Evolutionary conservation across 2,329 filamentous ascomycete species (phyloP), one percentile per base, ranked within the genome.

Genomic region (Trichoderma polysporum): DNA sequence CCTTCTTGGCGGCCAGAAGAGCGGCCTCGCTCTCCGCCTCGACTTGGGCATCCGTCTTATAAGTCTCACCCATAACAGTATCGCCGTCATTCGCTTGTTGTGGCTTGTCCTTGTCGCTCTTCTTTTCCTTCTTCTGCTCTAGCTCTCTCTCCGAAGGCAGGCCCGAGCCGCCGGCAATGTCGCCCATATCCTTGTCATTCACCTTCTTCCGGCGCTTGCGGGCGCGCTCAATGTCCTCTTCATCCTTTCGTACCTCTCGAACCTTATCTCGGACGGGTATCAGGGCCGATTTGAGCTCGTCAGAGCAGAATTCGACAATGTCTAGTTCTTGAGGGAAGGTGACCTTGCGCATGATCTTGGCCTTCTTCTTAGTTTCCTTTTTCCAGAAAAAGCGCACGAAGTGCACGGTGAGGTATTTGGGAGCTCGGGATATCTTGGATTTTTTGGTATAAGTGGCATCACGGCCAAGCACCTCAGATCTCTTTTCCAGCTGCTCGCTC

Each of bases 351-450:
- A 99, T 94, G 73, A 99, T 99, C 85, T 99, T 99, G 71, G 94
- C 94, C 85, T 99, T 99, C 84, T 98, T 98, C 79, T 96, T 91
- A 3, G 92, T 93, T 72, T 97, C 93, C 54, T 91, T 89, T 76
- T 97, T 94, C 95, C 95, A 99, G 83, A 94, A 97, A 82, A 99
- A 99, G 70, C 95, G 92, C 66, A 99, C 92, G 77, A 99, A 97
- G 79, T 99, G 95, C 4, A 99, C 92, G 0, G 95, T 95, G 52
- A 99, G 85, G 77, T 99, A 97, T 79, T 97, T 97, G 19, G 95
- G 95, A 57, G 97, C 83, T 22, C 94, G 90, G 12, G 94, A 88
- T 73, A 99, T 96, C 75, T 90, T 88, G n/a, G 93, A 95, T 3
- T 86, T 91, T 80, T 97, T 97, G 58, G 93, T 97, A 79, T 97